Percentiles rank a stretch among this genome's conserved stretches.
Conservation (phyloP, 345 rosid genomes). For the Salix arbutifolia region DNA sequence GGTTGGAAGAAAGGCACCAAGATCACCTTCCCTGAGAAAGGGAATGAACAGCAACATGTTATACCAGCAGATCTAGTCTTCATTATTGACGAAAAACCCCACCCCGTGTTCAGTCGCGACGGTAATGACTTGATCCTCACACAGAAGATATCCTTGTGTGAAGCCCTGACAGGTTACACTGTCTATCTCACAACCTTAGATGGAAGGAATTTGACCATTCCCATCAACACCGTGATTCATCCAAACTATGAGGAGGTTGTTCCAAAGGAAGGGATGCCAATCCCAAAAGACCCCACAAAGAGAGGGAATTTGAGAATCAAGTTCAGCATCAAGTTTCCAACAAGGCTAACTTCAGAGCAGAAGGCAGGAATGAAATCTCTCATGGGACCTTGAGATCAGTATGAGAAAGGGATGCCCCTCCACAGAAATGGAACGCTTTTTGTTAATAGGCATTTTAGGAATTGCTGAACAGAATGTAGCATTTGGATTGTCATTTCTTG, state of each 20-base stretch:
- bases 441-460: background rate
- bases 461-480: background rate
- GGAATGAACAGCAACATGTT: slow-evolving; percentile 3
- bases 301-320: too few relatives aligned
- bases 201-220: too few relatives aligned
- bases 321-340: too few relatives aligned
- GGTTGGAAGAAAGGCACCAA: slow-evolving; percentile 18
- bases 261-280: too few relatives aligned
- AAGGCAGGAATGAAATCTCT: slow-evolving; percentile 49
- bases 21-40: slow-evolving; percentile 22
- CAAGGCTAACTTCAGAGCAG: slow-evolving; percentile 36
- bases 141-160: slow-evolving; percentile 5
- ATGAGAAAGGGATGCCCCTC: background rate
- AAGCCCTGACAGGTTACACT: too few relatives aligned
- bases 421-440: background rate
- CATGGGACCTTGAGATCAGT: slow-evolving; percentile 24
- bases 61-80: slow-evolving; percentile 15
- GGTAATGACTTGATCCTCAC: slow-evolving; percentile 6
- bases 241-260: too few relatives aligned
- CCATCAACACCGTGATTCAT: too few relatives aligned
- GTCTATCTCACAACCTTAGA: too few relatives aligned
- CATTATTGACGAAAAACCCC: slow-evolving; percentile 12
- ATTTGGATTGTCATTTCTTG: too few relatives aligned
- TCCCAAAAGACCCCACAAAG: too few relatives aligned
- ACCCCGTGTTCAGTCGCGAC: slow-evolving; percentile 7